Percentiles rank a stretch among this genome's conserved stretches.
phyloP scores from a whole-genome alignment of 2,329 filamentous ascomycete species.

The Stagonosporopsis chrysanthemi region DNA sequence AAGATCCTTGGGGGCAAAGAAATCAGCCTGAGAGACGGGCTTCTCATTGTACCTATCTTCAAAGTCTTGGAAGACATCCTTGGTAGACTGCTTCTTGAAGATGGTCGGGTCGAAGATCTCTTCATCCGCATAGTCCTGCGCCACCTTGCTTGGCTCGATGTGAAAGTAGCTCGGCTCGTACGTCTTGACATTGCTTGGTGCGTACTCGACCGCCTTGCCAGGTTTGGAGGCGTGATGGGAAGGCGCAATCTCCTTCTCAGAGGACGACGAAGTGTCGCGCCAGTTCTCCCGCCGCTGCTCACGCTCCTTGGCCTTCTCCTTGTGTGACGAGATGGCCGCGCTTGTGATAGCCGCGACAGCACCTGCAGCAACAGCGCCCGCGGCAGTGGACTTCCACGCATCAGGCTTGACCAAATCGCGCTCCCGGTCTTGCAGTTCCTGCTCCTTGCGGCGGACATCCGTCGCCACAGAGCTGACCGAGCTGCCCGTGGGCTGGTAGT shows the following conservation, averaged over 20 bases:
- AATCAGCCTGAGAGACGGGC: slow-evolving; percentile 54
- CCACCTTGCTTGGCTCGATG: slow-evolving; percentile 45
- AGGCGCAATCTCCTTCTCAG: slow-evolving; percentile 8
- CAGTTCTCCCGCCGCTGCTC: slow-evolving; percentile 22
- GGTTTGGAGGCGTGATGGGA: slow-evolving; percentile 30
- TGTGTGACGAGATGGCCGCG: slow-evolving; percentile 41
- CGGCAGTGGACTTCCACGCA: slow-evolving; percentile 49
- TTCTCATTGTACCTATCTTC: slow-evolving; percentile 52
- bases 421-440: slow-evolving; percentile 46
- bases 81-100: slow-evolving; percentile 53
- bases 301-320: slow-evolving; percentile 28
- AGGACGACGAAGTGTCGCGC: slow-evolving; percentile 13
- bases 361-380: slow-evolving; percentile 45
- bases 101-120: slow-evolving; percentile 57
- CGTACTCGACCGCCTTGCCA: slow-evolving; percentile 29
- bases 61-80: slow-evolving; percentile 53
- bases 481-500: slow-evolving; percentile 40
- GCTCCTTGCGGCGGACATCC: slow-evolving; percentile 44
- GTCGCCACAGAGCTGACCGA: slow-evolving; percentile 42
- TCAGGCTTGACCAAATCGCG: slow-evolving; percentile 43
- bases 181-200: slow-evolving; percentile 33
- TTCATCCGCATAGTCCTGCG: slow-evolving; percentile 51
- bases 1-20: slow-evolving; percentile 57
- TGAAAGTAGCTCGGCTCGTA: slow-evolving; percentile 44
- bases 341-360: slow-evolving; percentile 43